These are phyloP conservation scores for Pythium monospermum DNA, from an alignment of 352 stramenopile species.

Conservation along the genomic window DNA sequence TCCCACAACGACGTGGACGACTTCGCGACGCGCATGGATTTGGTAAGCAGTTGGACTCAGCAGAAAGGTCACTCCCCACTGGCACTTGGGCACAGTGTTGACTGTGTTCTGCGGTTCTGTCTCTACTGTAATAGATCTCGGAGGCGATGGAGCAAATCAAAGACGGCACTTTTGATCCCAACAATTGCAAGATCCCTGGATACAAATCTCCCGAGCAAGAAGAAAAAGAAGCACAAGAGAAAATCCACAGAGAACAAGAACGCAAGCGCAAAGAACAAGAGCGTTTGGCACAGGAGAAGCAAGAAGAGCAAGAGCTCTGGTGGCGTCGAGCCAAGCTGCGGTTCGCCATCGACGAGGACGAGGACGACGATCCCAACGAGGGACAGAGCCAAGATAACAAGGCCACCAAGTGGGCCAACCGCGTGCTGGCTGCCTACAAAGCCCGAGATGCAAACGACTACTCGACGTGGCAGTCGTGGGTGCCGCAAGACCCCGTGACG, in stretches of 20 bases:
- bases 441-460: slow-evolving; percentile 77
- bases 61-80: background rate
- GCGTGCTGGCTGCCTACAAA: slow-evolving; percentile 64
- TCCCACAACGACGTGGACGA: slow-evolving; percentile 63
- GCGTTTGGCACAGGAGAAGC: slow-evolving; percentile 32
- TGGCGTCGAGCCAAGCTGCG: slow-evolving; percentile 61
- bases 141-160: slow-evolving; percentile 78
- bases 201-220: slow-evolving; percentile 78
- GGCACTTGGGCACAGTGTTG: no score
- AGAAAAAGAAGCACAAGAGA: slow-evolving; percentile 39
- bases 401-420: slow-evolving; percentile 39
- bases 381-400: slow-evolving; percentile 17
- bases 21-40: slow-evolving; percentile 64
- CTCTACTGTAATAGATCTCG: slow-evolving; percentile 33
- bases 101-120: background rate
- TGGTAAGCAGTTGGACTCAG: slow-evolving; percentile 26
- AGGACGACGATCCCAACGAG: slow-evolving; percentile 10
- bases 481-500: slow-evolving; percentile 62
- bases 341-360: slow-evolving; percentile 28
- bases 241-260: slow-evolving; percentile 34
- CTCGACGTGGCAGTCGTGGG: slow-evolving; percentile 72
- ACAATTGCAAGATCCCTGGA: slow-evolving; percentile 72
- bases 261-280: slow-evolving; percentile 37
- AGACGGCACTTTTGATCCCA: slow-evolving; percentile 69
- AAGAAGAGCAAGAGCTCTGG: slow-evolving; percentile 62